A percentile compares a stretch with the other conserved stretches of the same genome.
Evolutionary conservation across 169 alveolate genomes (phyloP).

Genomic region (Plasmodium ovale): DNA sequence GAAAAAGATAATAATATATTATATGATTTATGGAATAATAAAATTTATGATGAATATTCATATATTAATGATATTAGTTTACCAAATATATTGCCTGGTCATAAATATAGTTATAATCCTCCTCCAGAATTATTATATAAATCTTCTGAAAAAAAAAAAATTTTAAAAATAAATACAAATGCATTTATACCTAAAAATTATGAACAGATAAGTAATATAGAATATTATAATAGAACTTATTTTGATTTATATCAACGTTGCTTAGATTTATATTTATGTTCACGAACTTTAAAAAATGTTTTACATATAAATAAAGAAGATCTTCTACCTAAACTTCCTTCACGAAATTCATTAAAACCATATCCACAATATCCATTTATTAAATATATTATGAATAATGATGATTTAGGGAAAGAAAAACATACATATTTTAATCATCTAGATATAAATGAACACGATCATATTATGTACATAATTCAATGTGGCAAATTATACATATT

Average conservation of each 20-base stretch:
- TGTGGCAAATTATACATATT: constrained; percentile 27
- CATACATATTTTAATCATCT: background rate
- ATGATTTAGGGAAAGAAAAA: background rate
- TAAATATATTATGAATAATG: constrained; percentile 16
- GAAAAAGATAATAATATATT: background rate
- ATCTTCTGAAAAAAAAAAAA: constrained; percentile 30
- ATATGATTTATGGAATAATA: constrained; percentile 70
- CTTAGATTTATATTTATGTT: constrained; percentile 60
- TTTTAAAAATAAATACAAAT: constrained; percentile 50
- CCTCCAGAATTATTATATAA: constrained; percentile 67
- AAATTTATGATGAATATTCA: constrained; percentile 46
- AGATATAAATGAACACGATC: constrained; percentile 50
- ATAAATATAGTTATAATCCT: constrained; percentile 74
- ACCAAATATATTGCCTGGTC: constrained; percentile 73
- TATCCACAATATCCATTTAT: constrained; percentile 60
- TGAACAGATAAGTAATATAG: constrained; percentile 53
- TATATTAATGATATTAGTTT: constrained; percentile 46
- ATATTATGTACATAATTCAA: constrained; percentile 29
- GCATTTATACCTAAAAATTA: constrained; percentile 44
- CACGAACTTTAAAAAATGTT: constrained; percentile 58
- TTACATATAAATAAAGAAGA: constrained; percentile 72
- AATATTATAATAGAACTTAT: constrained; percentile 59
- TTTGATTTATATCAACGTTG: constrained; percentile 75
- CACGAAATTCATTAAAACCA: constrained; percentile 51
- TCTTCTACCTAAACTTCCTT: constrained; percentile 60